Conservation (phyloP, 495 filamentous ascomycete genomes). For the Lichenothelia convexa region DNA sequence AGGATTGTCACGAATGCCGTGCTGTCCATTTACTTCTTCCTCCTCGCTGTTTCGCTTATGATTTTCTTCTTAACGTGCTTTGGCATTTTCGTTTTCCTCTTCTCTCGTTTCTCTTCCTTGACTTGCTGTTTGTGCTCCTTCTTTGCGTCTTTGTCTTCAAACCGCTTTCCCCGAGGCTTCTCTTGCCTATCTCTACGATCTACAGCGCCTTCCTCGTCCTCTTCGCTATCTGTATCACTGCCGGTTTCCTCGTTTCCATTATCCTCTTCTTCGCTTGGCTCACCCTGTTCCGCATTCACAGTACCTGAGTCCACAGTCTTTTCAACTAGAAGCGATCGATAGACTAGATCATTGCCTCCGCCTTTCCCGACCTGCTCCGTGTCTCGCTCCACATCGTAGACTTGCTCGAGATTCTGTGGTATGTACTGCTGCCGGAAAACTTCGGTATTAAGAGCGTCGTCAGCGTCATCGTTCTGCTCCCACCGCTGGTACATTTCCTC, state of each 20-base stretch:
- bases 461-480: slow-evolving; percentile 24
- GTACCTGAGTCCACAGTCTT: slow-evolving; percentile 17
- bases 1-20: no score
- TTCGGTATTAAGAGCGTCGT: slow-evolving; percentile 46
- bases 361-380: slow-evolving; percentile 56
- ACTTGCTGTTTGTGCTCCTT: slow-evolving; percentile 34
- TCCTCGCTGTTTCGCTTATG: slow-evolving; percentile 28
- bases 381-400: slow-evolving; percentile 90
- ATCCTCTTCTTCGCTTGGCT: slow-evolving; percentile 10
- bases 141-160: slow-evolving; percentile 80
- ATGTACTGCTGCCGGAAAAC: slow-evolving; percentile 94
- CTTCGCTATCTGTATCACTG: slow-evolving; percentile 15
- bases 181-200: slow-evolving; percentile 25
- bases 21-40: slow-evolving; percentile 18
- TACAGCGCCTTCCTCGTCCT: slow-evolving; percentile 7
- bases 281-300: not conserved
- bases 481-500: slow-evolving; percentile 33
- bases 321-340: slow-evolving; percentile 59
- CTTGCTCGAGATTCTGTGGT: slow-evolving; percentile 80
- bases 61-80: slow-evolving; percentile 83
- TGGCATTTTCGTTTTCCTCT: slow-evolving; percentile 84
- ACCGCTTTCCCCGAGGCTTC: slow-evolving; percentile 65
- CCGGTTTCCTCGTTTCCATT: slow-evolving; percentile 25
- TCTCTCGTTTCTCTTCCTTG: slow-evolving; percentile 86
- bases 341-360: slow-evolving; percentile 54